Evolutionary conservation across 495 filamentous ascomycete genomes (phyloP).

Genomic region (Articulospora tetracladia): DNA sequence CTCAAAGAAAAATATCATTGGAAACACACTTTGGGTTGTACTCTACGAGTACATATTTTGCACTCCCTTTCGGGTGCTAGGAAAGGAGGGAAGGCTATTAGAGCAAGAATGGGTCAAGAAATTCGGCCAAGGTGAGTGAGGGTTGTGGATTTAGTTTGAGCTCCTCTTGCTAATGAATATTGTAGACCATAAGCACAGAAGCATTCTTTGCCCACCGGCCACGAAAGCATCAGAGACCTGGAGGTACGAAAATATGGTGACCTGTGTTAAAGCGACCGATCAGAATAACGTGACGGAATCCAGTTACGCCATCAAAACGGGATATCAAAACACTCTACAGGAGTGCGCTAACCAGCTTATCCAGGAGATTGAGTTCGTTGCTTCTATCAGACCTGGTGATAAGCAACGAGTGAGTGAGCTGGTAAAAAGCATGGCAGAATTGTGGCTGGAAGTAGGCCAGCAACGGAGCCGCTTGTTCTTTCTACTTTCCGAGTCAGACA

Average conservation of each 20-base stretch:
- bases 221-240: constrained; percentile 10
- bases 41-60: constrained; percentile 14
- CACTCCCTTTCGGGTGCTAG: constrained; percentile 10
- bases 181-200: neutral
- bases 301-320: neutral
- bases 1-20: constrained; percentile 9
- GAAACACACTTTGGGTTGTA: constrained; percentile 11
- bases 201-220: neutral
- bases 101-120: constrained; percentile 4
- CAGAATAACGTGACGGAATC: neutral
- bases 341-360: neutral
- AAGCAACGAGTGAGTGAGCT: neutral
- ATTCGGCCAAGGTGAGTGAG: constrained; percentile 7
- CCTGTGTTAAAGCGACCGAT: neutral
- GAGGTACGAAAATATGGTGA: constrained; percentile 10
- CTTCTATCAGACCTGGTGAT: neutral
- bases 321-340: neutral
- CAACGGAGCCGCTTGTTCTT: constrained; percentile 11
- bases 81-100: constrained; percentile 3
- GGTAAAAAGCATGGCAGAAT: constrained; percentile 3
- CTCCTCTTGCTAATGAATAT: neutral
- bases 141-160: neutral
- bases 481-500: constrained; percentile 8
- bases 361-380: constrained; percentile 2
- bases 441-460: constrained; percentile 14